Evolutionary conservation across 306 rosid genomes (phyloP).

Genomic region (Glycine tomentella): DNA sequence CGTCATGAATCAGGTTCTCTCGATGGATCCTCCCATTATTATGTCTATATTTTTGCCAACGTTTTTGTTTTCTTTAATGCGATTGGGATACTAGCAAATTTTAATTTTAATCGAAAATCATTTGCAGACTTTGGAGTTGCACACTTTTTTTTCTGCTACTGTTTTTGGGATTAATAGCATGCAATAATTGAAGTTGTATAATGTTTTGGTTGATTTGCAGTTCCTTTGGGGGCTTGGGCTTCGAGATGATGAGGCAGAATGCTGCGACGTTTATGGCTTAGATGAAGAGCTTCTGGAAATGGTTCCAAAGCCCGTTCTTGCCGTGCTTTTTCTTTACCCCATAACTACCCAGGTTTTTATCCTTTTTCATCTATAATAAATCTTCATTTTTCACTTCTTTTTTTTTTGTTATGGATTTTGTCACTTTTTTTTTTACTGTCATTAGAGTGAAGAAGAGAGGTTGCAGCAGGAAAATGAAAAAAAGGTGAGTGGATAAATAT

Average conservation of each 20-base stretch:
- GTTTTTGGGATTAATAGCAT: no score
- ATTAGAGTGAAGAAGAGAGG: conserved; percentile 92
- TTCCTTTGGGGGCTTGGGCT: conserved; percentile 95
- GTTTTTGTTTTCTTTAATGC: neutral
- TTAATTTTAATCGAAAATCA: no score
- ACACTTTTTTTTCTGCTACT: no score
- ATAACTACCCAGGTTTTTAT: conserved; percentile 64
- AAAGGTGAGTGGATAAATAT: conserved; percentile 54
- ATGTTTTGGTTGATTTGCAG: conserved; percentile 52
- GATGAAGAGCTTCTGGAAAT: conserved; percentile 87
- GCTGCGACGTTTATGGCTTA: conserved; percentile 89
- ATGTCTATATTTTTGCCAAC: no score
- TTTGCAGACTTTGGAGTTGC: no score
- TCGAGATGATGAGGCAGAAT: conserved; percentile 68
- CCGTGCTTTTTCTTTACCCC: conserved; percentile 95
- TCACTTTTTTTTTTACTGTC: conserved; percentile 30
- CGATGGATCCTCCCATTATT: neutral
- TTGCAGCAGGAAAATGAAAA: conserved; percentile 62
- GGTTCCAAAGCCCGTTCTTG: conserved; percentile 97
- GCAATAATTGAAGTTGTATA: no score
- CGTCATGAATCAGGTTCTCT: conserved; percentile 86
- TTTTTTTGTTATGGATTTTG: conserved; percentile 37
- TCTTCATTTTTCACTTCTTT: neutral
- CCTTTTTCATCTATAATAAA: neutral
- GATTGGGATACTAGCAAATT: neutral